Base-by-base conservation (phyloP, 495 filamentous ascomycete genomes). In the Penicillium soppii region DNA sequence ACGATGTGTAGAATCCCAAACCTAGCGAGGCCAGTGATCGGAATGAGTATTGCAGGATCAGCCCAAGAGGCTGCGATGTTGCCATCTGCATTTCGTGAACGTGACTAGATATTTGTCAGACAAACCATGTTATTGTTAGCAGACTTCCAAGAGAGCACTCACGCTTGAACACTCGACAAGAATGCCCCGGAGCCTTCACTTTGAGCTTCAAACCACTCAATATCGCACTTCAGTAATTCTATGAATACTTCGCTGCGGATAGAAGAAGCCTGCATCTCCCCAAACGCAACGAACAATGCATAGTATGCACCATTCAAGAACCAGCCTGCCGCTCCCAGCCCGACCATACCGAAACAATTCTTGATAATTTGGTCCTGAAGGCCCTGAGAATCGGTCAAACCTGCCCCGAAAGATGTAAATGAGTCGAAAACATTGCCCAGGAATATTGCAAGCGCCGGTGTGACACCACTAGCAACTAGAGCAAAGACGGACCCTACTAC, bases 141-240 rank as follows among this genome's bases (percentile, higher is more conserved):
- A 38, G 43, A 47, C 29, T 37, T 2, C 1, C 17, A 27, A 16
- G 9, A 17, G 9, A 12, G 56, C 30, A 65, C 81, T 66, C 73
- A 95, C 92, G 82, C 87, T 71, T 94, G 85, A 9, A 91, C 68
- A 35, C 81, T 72, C 12, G 84, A 82, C 13, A 94, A 62, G 33
- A 95, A 73, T 8, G 88, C 85, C 4, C 81, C 81, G 29, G 90
- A 79, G 4, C 92, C 94, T 56, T 87, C 80, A 54, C 76, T 72
- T 35, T 85, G 74, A 33, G 74, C 72, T 62, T 97, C 91, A 58
- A 89, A 97, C 91, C 92, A 98, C 43, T 74, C 76, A 50, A 95
- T 79, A 23, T 92, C 83, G 62, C 87, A 91, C 13, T 73, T 61
- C 17, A 95, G 57, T 15, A 97, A 66, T 2, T 79, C 80, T 1